These are phyloP conservation scores for Dysphania ambrosioides DNA, from an alignment of 148 eudicot genomes.

Conservation along the genomic window DNA sequence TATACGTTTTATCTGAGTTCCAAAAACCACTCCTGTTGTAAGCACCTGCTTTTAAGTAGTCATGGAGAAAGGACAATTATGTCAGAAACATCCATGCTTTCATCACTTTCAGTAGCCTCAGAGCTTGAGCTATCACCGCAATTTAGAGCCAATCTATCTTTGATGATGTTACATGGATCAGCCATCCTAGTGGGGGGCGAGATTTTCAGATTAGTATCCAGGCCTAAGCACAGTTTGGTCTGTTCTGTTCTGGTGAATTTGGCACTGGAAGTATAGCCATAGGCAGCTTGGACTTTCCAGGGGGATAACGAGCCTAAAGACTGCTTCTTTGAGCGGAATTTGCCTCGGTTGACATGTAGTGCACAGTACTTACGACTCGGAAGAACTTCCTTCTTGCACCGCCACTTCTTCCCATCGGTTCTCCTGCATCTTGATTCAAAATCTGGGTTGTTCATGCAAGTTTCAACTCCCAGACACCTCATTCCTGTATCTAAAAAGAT, in stretches of 20 bases:
- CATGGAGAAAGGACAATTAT: slow-evolving; percentile 21
- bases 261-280: background rate
- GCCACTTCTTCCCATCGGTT: slow-evolving; percentile 66
- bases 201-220: slow-evolving; percentile 17
- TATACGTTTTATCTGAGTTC: background rate
- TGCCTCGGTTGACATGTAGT: slow-evolving; percentile 47
- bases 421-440: slow-evolving; percentile 46
- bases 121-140: slow-evolving; percentile 20
- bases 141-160: background rate
- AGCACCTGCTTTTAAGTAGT: background rate
- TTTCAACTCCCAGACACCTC: slow-evolving; percentile 5
- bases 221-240: slow-evolving; percentile 1
- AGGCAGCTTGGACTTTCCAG: background rate
- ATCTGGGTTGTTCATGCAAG: background rate
- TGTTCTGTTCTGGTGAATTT: background rate
- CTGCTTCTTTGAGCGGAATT: slow-evolving; percentile 24
- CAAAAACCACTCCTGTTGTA: background rate
- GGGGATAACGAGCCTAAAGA: slow-evolving; percentile 10
- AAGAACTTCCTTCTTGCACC: slow-evolving; percentile 37
- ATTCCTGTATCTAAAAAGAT: slow-evolving; percentile 1
- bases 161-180: slow-evolving; percentile 2
- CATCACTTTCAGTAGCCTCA: slow-evolving; percentile 40
- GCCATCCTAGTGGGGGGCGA: slow-evolving; percentile 1
- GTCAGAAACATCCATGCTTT: slow-evolving; percentile 15
- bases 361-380: slow-evolving; percentile 46